These are phyloP conservation scores for Phallus indusiatus DNA, from an alignment of 768 basidiomycete genomes.

Conservation along the genomic window DNA sequence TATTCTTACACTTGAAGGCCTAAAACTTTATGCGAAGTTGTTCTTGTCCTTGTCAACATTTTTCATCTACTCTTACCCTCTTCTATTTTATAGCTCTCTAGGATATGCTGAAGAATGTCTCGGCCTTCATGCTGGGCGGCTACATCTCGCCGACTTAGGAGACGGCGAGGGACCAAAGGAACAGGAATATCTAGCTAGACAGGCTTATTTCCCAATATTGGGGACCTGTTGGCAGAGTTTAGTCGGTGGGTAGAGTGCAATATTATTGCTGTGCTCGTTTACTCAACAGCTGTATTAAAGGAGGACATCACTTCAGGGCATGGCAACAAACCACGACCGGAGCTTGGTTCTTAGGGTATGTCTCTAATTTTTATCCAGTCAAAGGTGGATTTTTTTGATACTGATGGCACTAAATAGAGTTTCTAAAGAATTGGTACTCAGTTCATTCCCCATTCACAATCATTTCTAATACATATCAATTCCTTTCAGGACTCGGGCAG, in stretches of 20 bases:
- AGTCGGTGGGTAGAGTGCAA: conserved; percentile 30
- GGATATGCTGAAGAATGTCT: conserved; percentile 80
- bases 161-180: conserved; percentile 66
- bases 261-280: background rate
- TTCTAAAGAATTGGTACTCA: conserved; percentile 56
- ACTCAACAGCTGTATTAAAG: conserved; percentile 20
- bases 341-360: conserved; percentile 80
- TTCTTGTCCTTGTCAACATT: conserved; percentile 3
- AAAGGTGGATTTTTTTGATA: background rate
- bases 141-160: conserved; percentile 75
- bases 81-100: conserved; percentile 47
- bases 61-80: background rate
- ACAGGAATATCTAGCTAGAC: conserved; percentile 66
- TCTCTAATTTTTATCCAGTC: conserved; percentile 6
- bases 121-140: conserved; percentile 64
- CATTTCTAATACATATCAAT: background rate
- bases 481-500: conserved; percentile 39
- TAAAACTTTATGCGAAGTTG: conserved; percentile 62
- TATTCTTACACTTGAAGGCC: conserved; percentile 64
- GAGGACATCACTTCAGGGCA: conserved; percentile 84
- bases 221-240: conserved; percentile 88
- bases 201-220: conserved; percentile 67
- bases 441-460: too few species aligned
- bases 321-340: conserved; percentile 81
- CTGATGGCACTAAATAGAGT: conserved; percentile 31